phyloP scores from a whole-genome alignment of 441 rosid genomes.

The Daphne laureola region DNA sequence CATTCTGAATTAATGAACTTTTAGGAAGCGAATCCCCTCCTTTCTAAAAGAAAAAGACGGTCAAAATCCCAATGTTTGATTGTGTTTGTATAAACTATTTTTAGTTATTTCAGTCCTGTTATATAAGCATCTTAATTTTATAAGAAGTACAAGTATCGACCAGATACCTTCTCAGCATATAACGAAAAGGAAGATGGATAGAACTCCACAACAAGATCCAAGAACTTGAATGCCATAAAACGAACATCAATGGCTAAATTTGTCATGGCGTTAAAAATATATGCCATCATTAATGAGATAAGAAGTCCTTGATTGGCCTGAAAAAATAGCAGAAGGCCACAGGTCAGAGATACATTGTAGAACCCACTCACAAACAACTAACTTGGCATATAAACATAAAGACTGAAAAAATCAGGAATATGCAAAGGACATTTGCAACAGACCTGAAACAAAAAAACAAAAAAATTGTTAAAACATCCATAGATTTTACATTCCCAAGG shows the following conservation, averaged over 20 bases:
- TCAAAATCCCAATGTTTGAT: too few relatives aligned
- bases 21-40: too few relatives aligned
- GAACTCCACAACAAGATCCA: constrained; percentile 57
- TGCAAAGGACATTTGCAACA: neutral
- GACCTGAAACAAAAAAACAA: neutral
- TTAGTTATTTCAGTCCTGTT: too few relatives aligned
- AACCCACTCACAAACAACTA: neutral
- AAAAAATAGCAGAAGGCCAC: constrained; percentile 20
- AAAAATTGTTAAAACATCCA: neutral
- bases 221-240: constrained; percentile 81
- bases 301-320: constrained; percentile 78
- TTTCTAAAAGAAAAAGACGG: too few relatives aligned
- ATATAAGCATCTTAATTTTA: too few relatives aligned
- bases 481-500: neutral
- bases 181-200: constrained; percentile 59
- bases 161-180: constrained; percentile 68
- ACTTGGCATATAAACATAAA: neutral
- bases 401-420: neutral
- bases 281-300: constrained; percentile 67
- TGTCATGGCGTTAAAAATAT: constrained; percentile 78
- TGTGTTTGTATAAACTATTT: too few relatives aligned
- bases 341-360: constrained; percentile 16
- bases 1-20: too few relatives aligned
- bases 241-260: constrained; percentile 70
- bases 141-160: too few relatives aligned